Percentiles rank a stretch among this genome's conserved stretches.
Conservation (phyloP, 2,329 filamentous ascomycete species). For the Stachybotrys chartarum region DNA sequence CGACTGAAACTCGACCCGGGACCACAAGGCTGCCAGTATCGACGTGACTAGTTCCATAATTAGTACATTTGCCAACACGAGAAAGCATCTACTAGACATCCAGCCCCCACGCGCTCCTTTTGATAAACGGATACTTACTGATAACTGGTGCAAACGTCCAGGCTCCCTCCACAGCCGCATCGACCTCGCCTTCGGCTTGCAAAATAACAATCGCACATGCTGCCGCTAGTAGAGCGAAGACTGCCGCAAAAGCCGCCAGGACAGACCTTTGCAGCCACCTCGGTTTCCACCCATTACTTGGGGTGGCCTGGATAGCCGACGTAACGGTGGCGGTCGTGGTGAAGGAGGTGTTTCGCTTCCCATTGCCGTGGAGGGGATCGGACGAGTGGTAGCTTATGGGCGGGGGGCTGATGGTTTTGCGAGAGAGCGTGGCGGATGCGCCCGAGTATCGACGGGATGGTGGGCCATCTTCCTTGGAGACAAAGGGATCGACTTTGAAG, state of each 20-base stretch:
- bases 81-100: neutral
- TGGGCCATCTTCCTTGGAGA: neutral
- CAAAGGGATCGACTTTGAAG: neutral
- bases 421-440: neutral
- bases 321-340: constrained; percentile 4
- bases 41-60: constrained; percentile 11
- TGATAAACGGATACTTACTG: constrained; percentile 10
- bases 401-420: neutral
- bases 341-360: constrained; percentile 4
- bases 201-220: constrained; percentile 14
- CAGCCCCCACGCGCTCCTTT: too few species aligned
- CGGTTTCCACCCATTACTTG: constrained; percentile 16
- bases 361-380: constrained; percentile 1
- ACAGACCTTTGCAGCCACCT: constrained; percentile 14
- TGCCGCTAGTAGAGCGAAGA: constrained; percentile 12
- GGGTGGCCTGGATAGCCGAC: constrained; percentile 1
- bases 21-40: constrained; percentile 16
- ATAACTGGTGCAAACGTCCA: constrained; percentile 20
- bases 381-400: constrained; percentile 1
- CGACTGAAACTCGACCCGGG: constrained; percentile 18
- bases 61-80: neutral
- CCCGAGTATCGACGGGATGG: neutral
- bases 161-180: constrained; percentile 10
- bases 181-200: constrained; percentile 11
- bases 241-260: constrained; percentile 11